These are phyloP conservation scores for Geotrichum ghanense DNA, from an alignment of 805 yeast species.

Conservation along the genomic window DNA sequence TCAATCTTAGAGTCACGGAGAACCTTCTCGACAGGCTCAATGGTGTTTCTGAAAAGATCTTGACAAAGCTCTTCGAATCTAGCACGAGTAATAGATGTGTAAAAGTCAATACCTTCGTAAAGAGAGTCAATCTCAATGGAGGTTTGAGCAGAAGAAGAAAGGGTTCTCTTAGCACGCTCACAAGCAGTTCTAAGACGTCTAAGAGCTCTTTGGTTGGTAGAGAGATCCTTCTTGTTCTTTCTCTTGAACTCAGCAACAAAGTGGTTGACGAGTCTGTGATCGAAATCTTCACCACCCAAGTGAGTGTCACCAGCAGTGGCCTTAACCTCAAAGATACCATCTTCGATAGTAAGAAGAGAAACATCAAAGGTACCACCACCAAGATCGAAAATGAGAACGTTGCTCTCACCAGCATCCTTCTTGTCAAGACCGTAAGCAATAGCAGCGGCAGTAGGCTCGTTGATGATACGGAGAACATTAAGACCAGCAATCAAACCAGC, in stretches of 20 bases:
- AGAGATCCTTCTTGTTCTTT: constrained; percentile 87
- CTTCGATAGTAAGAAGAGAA: constrained; percentile 80
- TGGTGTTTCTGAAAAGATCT: constrained; percentile 80
- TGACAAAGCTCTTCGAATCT: constrained; percentile 93
- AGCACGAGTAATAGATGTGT: constrained; percentile 89
- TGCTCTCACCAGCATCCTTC: constrained; percentile 62
- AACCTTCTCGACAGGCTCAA: constrained; percentile 90
- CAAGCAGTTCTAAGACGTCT: constrained; percentile 97
- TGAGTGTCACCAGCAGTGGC: constrained; percentile 86
- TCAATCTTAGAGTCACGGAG: constrained; percentile 79
- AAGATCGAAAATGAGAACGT: constrained; percentile 83
- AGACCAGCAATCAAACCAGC: constrained; percentile 94
- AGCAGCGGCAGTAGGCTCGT: constrained; percentile 98
- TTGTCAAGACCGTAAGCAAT: constrained; percentile 86
- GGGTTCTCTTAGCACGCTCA: constrained; percentile 97
- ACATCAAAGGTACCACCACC: constrained; percentile 99
- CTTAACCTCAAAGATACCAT: constrained; percentile 92
- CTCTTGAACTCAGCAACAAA: constrained; percentile 91
- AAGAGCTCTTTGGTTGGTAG: constrained; percentile 86
- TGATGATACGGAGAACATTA: constrained; percentile 86
- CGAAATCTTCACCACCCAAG: constrained; percentile 98
- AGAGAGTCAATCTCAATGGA: constrained; percentile 86
- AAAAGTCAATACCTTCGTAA: constrained; percentile 88
- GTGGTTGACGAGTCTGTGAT: constrained; percentile 86
- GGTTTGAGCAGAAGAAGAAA: constrained; percentile 88